Evolutionary conservation across 108 stramenopile species (phyloP).

Genomic region (Stephanodiscus triporus): DNA sequence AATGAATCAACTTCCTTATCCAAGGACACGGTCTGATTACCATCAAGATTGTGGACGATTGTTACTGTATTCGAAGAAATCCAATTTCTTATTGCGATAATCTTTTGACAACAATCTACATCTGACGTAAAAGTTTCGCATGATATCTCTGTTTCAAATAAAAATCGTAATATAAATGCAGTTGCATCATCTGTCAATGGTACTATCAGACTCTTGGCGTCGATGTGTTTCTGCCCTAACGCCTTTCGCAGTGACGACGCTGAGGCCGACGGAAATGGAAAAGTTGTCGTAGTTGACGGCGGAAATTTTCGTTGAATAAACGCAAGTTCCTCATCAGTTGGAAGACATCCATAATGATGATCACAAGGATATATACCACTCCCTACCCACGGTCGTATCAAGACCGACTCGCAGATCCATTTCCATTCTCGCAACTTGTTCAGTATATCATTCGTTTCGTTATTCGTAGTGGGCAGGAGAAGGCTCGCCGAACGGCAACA

Average conservation of each 20-base stretch:
- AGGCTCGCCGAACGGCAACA: conserved; percentile 40
- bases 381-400: conserved; percentile 19
- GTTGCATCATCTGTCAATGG: conserved; percentile 34
- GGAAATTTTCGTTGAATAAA: conserved; percentile 18
- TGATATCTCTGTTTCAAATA: conserved; percentile 10
- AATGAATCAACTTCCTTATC: conserved; percentile 31
- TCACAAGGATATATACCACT: not conserved
- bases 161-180: conserved; percentile 13
- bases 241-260: not conserved
- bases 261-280: too few species aligned
- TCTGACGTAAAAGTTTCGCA: not conserved
- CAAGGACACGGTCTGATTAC: conserved; percentile 21
- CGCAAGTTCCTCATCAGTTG: conserved; percentile 27
- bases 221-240: conserved; percentile 8
- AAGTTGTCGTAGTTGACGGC: not conserved
- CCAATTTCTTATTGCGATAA: conserved; percentile 14
- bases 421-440: conserved; percentile 16
- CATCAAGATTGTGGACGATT: conserved; percentile 26
- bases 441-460: conserved; percentile 17
- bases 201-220: conserved; percentile 28
- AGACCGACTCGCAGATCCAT: conserved; percentile 29
- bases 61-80: not conserved
- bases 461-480: conserved; percentile 15
- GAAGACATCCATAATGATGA: conserved; percentile 14
- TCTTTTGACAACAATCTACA: not conserved